These are phyloP conservation scores for Zoysia japonica DNA, from an alignment of 176 grass and related monocot genomes.

Conservation along the genomic window DNA sequence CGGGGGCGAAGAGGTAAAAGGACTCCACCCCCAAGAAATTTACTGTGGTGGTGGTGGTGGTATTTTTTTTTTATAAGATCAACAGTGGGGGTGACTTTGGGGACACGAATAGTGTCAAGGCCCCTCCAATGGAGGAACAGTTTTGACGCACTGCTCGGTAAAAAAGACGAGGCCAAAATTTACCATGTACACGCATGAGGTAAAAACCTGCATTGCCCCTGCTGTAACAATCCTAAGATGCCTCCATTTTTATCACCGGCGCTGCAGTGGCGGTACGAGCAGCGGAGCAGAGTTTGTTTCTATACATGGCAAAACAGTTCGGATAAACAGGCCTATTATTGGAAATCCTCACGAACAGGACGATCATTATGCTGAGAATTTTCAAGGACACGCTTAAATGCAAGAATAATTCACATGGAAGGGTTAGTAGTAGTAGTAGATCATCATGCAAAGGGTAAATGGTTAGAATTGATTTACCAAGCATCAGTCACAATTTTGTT, in stretches of 20 bases:
- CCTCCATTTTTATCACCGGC: slow-evolving; percentile 10
- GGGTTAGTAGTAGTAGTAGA: not conserved
- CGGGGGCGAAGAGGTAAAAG: too few relatives aligned
- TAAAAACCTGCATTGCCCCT: slow-evolving; percentile 14
- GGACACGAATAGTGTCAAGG: not conserved
- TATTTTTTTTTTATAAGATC: too few relatives aligned
- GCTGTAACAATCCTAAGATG: slow-evolving; percentile 40
- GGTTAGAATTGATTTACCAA: not conserved
- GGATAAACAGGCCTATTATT: slow-evolving; percentile 55
- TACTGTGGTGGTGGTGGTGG: too few relatives aligned
- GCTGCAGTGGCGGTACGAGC: not conserved
- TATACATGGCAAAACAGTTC: slow-evolving; percentile 53
- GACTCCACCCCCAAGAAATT: too few relatives aligned
- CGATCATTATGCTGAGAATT: not conserved
- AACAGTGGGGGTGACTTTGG: too few relatives aligned
- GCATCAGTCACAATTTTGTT: not conserved
- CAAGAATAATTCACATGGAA: not conserved
- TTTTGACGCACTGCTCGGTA: slow-evolving; percentile 50
- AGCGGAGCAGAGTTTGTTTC: slow-evolving; percentile 35
- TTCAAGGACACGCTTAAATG: not conserved
- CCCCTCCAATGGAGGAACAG: slow-evolving; percentile 37
- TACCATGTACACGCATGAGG: slow-evolving; percentile 29
- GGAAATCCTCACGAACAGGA: slow-evolving; percentile 26
- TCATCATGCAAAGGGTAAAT: not conserved
- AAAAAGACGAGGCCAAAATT: slow-evolving; percentile 36